phyloP scores from a whole-genome alignment of 208 protist genomes.

The Balamuthia mandrillaris region DNA sequence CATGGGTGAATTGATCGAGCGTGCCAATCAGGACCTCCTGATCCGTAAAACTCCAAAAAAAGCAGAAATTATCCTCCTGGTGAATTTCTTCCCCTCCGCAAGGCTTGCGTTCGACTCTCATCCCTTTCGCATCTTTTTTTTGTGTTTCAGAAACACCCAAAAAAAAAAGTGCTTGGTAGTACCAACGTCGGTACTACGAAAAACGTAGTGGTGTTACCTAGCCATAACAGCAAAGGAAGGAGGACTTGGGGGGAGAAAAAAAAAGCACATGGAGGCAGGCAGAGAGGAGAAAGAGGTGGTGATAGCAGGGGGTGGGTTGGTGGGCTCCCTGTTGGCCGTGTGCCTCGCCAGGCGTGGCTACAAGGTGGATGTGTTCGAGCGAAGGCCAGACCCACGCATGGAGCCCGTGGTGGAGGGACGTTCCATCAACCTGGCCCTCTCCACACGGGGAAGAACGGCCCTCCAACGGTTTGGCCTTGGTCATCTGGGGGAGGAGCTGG shows the following conservation, averaged over 20 bases:
- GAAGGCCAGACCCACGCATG: background rate
- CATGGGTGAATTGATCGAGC: background rate
- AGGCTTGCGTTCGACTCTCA: background rate
- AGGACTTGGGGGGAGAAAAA: too few species aligned
- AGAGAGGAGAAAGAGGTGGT: background rate
- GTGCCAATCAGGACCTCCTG: background rate
- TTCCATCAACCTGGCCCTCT: constrained; percentile 41
- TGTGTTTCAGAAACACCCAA: too few species aligned
- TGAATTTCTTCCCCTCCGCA: background rate
- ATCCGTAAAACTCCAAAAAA: background rate
- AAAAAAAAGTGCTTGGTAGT: too few species aligned
- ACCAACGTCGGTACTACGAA: too few species aligned
- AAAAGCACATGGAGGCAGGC: too few species aligned
- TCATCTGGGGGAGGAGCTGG: background rate
- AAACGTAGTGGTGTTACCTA: background rate
- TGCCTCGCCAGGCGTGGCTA: constrained; percentile 12
- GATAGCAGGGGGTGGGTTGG: constrained; percentile 17
- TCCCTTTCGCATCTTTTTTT: background rate
- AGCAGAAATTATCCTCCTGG: background rate
- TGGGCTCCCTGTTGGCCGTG: background rate
- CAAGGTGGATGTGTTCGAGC: constrained; percentile 25
- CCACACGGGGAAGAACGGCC: background rate
- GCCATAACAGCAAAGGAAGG: too few species aligned
- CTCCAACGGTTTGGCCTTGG: constrained; percentile 4
- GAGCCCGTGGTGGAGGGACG: background rate